Evolutionary conservation across 1,284 basidiomycete species (phyloP).

Genomic region (Omphalotus olearius): DNA sequence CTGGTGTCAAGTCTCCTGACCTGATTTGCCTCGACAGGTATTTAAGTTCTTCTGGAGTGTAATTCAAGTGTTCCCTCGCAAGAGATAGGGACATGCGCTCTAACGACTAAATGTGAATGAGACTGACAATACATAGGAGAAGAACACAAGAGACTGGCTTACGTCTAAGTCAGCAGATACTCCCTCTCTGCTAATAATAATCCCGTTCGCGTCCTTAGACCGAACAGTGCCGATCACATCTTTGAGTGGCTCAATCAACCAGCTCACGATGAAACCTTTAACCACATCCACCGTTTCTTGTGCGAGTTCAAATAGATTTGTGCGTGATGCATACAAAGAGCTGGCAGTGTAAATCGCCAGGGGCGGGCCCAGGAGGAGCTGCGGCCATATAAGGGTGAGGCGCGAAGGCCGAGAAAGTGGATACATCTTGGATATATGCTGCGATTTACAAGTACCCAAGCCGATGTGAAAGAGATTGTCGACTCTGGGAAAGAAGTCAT

Average conservation of each 20-base stretch:
- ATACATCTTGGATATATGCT: no score
- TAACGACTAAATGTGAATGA: conserved; percentile 55
- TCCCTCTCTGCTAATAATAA: conserved; percentile 59
- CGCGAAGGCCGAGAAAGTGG: conserved; percentile 53
- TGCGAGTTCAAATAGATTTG: conserved; percentile 48
- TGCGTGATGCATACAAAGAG: conserved; percentile 47
- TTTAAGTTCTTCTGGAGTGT: conserved; percentile 58
- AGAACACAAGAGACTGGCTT: conserved; percentile 10
- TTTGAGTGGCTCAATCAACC: conserved; percentile 85
- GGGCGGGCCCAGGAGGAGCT: conserved; percentile 61
- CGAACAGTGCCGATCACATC: conserved; percentile 83
- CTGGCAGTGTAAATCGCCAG: conserved; percentile 46
- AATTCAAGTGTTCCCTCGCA: conserved; percentile 75
- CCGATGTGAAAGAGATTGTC: no score
- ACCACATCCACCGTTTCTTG: conserved; percentile 68
- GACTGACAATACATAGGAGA: not conserved
- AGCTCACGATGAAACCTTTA: conserved; percentile 75
- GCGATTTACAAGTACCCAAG: no score
- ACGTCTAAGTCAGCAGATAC: conserved; percentile 79
- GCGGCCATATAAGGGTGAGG: conserved; percentile 62
- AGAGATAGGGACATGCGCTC: conserved; percentile 91
- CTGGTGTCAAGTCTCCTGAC: conserved; percentile 83
- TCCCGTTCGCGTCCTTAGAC: conserved; percentile 61
- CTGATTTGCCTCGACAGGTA: conserved; percentile 65
- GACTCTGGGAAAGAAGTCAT: no score